Evolutionary conservation across 169 alveolate species (phyloP).

Genomic region (Plasmodium fragile): DNA sequence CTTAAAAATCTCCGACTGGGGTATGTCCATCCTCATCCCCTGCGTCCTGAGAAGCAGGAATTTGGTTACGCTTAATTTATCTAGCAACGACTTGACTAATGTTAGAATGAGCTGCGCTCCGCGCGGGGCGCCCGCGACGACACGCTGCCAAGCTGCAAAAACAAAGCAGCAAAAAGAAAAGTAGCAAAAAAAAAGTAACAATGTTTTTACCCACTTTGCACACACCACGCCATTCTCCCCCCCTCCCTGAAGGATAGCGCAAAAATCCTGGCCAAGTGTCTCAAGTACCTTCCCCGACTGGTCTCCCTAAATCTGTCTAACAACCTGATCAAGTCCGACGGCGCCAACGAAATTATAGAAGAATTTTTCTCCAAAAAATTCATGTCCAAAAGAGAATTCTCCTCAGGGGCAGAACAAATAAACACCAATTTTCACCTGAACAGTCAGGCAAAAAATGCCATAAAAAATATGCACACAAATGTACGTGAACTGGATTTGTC

Average conservation of each 20-base stretch:
- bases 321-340: slow-evolving; percentile 19
- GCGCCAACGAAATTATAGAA: slow-evolving; percentile 36
- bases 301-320: slow-evolving; percentile 22
- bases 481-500: slow-evolving; percentile 35
- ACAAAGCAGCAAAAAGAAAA: neutral
- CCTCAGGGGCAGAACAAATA: neutral
- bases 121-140: neutral
- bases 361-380: slow-evolving; percentile 4
- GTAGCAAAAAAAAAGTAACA: neutral
- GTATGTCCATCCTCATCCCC: slow-evolving; percentile 56
- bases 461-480: neutral
- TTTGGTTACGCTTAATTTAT: slow-evolving; percentile 17
- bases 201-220: neutral
- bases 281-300: slow-evolving; percentile 26
- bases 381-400: neutral
- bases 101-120: slow-evolving; percentile 14
- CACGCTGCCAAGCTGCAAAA: neutral
- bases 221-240: neutral
- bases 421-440: neutral
- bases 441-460: slow-evolving; percentile 1
- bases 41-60: slow-evolving; percentile 44
- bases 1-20: slow-evolving; percentile 44
- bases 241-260: slow-evolving; percentile 51
- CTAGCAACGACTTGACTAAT: slow-evolving; percentile 42
- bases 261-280: slow-evolving; percentile 33